Percentiles rank a stretch among this genome's conserved stretches.
phyloP scores from a whole-genome alignment of 2,329 filamentous ascomycete species.

The Talaromyces atroroseus region DNA sequence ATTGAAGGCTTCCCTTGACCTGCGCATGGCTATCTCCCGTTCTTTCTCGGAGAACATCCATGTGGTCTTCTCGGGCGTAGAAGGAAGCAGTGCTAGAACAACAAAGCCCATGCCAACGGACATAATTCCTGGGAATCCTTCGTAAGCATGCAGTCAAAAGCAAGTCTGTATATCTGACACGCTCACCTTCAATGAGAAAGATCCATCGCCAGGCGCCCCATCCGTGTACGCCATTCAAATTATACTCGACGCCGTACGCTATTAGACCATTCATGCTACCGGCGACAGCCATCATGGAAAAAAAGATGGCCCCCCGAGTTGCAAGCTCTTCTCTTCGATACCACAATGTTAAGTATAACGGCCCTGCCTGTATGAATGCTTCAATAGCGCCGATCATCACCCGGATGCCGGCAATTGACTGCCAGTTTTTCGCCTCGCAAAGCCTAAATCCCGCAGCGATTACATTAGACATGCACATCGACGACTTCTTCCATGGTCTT shows the following conservation, averaged over 20 bases:
- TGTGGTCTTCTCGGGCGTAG: background rate
- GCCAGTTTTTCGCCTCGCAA: background rate
- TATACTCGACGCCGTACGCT: constrained; percentile 15
- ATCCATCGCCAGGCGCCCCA: constrained; percentile 17
- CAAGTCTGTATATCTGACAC: constrained; percentile 52
- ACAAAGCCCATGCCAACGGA: background rate
- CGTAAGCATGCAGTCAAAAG: constrained; percentile 46
- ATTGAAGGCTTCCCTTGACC: background rate
- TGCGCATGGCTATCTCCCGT: background rate
- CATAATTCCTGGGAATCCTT: background rate
- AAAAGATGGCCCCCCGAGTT: constrained; percentile 17
- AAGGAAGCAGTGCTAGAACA: background rate
- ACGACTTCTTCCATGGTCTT: background rate
- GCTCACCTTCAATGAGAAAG: constrained; percentile 17
- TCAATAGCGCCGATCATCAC: constrained; percentile 1
- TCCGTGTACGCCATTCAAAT: constrained; percentile 8
- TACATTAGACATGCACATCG: background rate
- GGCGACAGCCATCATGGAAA: constrained; percentile 16
- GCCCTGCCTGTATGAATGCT: constrained; percentile 31
- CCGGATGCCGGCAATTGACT: background rate
- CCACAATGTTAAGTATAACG: constrained; percentile 19
- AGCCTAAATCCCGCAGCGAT: background rate
- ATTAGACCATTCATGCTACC: constrained; percentile 18
- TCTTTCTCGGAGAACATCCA: background rate
- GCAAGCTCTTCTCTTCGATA: constrained; percentile 13